phyloP scores from a whole-genome alignment of 305 asterid species.

The Petunia hybrid region DNA sequence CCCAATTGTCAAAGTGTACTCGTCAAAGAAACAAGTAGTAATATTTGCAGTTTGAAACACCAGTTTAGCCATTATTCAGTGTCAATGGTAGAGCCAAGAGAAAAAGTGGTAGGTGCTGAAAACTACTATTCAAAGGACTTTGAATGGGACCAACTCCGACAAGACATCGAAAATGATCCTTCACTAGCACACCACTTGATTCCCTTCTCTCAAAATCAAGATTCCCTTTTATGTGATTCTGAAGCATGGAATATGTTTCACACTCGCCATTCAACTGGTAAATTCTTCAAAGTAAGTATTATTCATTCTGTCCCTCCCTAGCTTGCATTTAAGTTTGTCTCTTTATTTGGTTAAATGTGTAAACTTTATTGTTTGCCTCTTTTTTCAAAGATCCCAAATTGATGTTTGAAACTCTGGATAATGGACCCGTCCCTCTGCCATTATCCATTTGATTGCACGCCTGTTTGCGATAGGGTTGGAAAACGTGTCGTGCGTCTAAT shows the following conservation, averaged over 20 bases:
- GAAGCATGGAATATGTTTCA: constrained; percentile 88
- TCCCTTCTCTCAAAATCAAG: constrained; percentile 51
- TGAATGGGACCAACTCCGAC: constrained; percentile 74
- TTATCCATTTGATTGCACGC: too few relatives aligned
- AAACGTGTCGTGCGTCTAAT: too few relatives aligned
- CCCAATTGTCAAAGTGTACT: too few relatives aligned
- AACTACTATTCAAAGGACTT: constrained; percentile 85
- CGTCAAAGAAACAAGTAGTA: neutral
- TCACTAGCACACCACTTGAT: constrained; percentile 64
- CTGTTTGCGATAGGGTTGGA: too few relatives aligned
- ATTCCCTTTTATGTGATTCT: constrained; percentile 46
- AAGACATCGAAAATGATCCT: constrained; percentile 68
- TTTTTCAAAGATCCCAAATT: too few relatives aligned
- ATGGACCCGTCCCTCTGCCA: too few relatives aligned
- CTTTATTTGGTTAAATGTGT: neutral
- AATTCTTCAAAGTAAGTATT: constrained; percentile 78
- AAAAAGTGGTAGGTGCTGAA: constrained; percentile 49
- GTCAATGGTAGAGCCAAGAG: neutral
- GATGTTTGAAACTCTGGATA: too few relatives aligned
- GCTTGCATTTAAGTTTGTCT: constrained; percentile 11
- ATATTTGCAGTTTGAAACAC: neutral
- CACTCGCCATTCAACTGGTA: constrained; percentile 88
- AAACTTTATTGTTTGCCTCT: neutral
- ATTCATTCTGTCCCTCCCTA: neutral
- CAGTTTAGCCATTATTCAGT: neutral